These are phyloP conservation scores for Aspergillus pseudonomiae DNA, from an alignment of 2,329 filamentous ascomycete species.

Conservation along the genomic window DNA sequence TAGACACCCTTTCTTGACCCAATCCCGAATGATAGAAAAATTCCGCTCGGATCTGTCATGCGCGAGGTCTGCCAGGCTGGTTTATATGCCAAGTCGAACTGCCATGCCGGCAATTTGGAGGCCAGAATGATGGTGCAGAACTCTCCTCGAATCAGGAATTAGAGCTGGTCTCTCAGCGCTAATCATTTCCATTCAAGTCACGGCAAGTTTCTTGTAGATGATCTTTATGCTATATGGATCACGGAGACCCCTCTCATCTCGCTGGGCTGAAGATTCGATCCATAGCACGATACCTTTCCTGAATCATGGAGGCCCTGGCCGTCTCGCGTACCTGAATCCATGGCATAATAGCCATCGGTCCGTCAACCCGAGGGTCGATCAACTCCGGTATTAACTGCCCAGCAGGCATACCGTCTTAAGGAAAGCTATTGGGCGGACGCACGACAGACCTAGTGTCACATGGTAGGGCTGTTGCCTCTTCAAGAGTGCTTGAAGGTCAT, in stretches of 20 bases:
- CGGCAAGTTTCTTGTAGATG: slow-evolving; percentile 20
- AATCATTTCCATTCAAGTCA: slow-evolving; percentile 34
- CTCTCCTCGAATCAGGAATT: slow-evolving; percentile 21
- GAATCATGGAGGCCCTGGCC: slow-evolving; percentile 1
- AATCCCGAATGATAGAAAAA: neutral
- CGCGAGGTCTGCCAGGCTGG: neutral
- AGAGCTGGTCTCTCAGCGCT: slow-evolving; percentile 12
- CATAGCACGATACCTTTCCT: slow-evolving; percentile 14
- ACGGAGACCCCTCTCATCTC: slow-evolving; percentile 2
- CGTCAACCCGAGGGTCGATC: slow-evolving; percentile 23
- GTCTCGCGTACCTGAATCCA: neutral
- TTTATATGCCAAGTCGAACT: neutral
- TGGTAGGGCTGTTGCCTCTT: neutral
- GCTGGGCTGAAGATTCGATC: slow-evolving; percentile 7
- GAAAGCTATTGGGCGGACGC: neutral
- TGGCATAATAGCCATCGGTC: slow-evolving; percentile 19
- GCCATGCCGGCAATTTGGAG: slow-evolving; percentile 4
- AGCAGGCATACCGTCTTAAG: slow-evolving; percentile 9
- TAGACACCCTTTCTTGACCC: neutral
- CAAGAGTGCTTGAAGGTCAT: neutral
- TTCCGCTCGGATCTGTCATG: neutral
- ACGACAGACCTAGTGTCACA: neutral
- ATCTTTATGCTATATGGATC: slow-evolving; percentile 12
- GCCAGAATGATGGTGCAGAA: slow-evolving; percentile 3
- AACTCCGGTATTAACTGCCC: slow-evolving; percentile 2